Conservation (phyloP, 2,329 filamentous ascomycete genomes). For the Talaromyces piceae region DNA sequence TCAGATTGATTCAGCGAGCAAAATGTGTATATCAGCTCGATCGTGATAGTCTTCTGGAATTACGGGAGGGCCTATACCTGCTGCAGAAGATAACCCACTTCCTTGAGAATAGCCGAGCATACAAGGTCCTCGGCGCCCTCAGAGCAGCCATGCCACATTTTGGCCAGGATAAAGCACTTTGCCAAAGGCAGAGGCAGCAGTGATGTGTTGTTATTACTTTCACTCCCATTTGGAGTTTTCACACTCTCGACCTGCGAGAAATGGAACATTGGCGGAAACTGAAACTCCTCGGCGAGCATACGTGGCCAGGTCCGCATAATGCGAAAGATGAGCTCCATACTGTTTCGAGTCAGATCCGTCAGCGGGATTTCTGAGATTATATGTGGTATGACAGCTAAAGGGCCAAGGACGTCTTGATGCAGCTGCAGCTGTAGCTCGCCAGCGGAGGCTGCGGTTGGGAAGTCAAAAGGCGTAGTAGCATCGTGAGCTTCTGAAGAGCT, state of each 20-base stretch:
- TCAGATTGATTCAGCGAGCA: neutral
- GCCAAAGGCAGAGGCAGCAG: slow-evolving; percentile 24
- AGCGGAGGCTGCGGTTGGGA: neutral
- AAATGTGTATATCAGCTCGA: too few relatives aligned
- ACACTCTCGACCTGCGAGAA: slow-evolving; percentile 16
- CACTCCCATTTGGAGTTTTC: too few relatives aligned
- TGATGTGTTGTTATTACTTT: too few relatives aligned
- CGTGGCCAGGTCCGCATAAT: slow-evolving; percentile 32
- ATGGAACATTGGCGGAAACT: slow-evolving; percentile 33
- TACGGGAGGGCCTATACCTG: slow-evolving; percentile 21
- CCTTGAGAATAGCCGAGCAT: slow-evolving; percentile 23
- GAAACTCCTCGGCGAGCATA: slow-evolving; percentile 31
- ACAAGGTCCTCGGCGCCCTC: slow-evolving; percentile 24
- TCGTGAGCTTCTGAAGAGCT: too few relatives aligned
- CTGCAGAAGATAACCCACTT: slow-evolving; percentile 25
- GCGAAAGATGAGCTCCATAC: slow-evolving; percentile 28
- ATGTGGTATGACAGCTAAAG: neutral
- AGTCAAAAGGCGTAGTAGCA: too few relatives aligned
- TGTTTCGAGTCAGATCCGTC: slow-evolving; percentile 14
- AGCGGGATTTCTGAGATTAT: neutral
- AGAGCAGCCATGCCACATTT: slow-evolving; percentile 32
- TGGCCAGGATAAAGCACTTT: slow-evolving; percentile 30
- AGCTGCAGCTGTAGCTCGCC: too few relatives aligned
- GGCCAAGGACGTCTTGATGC: neutral
- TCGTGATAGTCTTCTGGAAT: too few relatives aligned